Base-by-base conservation (phyloP, 768 basidiomycete species). In the Arthromyces matolae region DNA sequence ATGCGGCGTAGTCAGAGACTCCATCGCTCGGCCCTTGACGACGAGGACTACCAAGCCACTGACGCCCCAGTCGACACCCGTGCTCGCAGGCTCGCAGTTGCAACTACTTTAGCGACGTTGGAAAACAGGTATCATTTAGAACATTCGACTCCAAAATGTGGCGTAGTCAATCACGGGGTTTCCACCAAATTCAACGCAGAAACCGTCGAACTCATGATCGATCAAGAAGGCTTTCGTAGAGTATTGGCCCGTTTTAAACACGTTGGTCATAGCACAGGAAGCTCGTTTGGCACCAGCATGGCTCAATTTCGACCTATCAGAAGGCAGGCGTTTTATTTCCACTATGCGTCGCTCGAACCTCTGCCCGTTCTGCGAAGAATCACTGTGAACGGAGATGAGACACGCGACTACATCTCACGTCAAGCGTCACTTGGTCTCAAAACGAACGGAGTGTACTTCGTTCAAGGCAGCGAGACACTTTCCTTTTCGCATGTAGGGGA, bases 181-280 rank as follows among this genome's bases (percentile, higher is more conserved):
- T 20, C 27, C 12, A 2, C 27, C 31, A 29, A 38, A 27, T 32
- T 28, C 25, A 42, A 45, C 28, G 32, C 5, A 45, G 35, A 72
- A 23, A 66, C 65, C 32, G 62, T 91, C 24, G 79, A 86, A 47
- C 66, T 92, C 27, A 76, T 81, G 63, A 83, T 93, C 20, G 91
- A 92, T 59, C 91, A 93, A 62, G 91, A 92, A 67, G 84, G 87
- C 3, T 89, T 89, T 57, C 79, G 89, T 20, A 72, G 77, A 14
- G 71, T 83, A 5, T 70, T 71, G 20, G 80, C 86, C 16, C 62
- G 67, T 7, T 83, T 91, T 67, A 72, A 69, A 51, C 77, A 83
- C 39, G 67, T 72, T n/a, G 79, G 80, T 8, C 78, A 78, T 56
- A 56, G n/a, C n/a, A n/a, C n/a, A n/a, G n/a, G n/a, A n/a, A n/a